Percentiles rank a stretch among this genome's conserved stretches.
Conservation (phyloP, 495 filamentous ascomycete genomes). For the Barbatosphaeria neglecta region DNA sequence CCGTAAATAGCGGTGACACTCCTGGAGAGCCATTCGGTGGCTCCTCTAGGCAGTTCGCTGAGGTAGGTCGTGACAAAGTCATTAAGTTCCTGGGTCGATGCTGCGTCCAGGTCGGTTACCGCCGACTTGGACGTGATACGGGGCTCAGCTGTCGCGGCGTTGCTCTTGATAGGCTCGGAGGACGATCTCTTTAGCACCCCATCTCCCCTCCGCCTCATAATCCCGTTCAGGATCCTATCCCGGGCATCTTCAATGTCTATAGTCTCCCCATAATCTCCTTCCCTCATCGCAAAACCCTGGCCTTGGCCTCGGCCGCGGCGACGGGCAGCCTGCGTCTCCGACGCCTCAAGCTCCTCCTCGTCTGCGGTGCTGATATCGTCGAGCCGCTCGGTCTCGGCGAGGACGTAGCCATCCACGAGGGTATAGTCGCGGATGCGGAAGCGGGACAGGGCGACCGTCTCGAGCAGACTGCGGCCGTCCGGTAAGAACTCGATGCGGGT, state of each 20-base stretch:
- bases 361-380: slow-evolving; percentile 71
- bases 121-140: slow-evolving; percentile 5
- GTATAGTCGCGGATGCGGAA: slow-evolving; percentile 58
- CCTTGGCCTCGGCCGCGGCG: slow-evolving; percentile 4
- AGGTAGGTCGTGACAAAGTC: slow-evolving; percentile 54
- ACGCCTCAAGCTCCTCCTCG: slow-evolving; percentile 62
- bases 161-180: no score
- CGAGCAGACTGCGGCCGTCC: slow-evolving; percentile 70
- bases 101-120: slow-evolving; percentile 37
- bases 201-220: no score
- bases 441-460: slow-evolving; percentile 60
- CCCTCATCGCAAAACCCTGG: neutral
- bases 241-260: neutral
- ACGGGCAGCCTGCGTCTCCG: slow-evolving; percentile 35
- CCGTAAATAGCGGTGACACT: slow-evolving; percentile 66
- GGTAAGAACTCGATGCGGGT: slow-evolving; percentile 57
- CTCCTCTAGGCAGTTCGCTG: slow-evolving; percentile 48
- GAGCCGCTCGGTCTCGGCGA: slow-evolving; percentile 60
- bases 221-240: no score
- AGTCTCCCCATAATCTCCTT: neutral
- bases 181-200: no score
- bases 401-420: slow-evolving; percentile 61
- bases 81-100: slow-evolving; percentile 62
- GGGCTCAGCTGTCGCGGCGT: neutral
- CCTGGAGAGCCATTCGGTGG: slow-evolving; percentile 60